phyloP scores from a whole-genome alignment of 106 monocot genomes.

The Agapanthus africanus region DNA sequence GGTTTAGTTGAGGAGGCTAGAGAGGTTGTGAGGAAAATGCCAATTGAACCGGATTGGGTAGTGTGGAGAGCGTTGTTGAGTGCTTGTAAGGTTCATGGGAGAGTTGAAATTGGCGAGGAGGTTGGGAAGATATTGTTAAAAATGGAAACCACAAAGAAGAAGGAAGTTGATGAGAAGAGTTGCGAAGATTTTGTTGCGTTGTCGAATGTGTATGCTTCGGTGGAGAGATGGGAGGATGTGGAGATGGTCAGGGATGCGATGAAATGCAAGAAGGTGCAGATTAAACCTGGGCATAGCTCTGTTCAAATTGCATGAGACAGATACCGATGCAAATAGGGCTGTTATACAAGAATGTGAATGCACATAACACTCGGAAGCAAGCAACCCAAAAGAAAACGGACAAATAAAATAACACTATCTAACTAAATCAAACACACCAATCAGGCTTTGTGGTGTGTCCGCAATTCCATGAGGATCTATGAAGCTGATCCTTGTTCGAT shows the following conservation, averaged over 20 bases:
- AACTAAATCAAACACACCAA: too few species aligned
- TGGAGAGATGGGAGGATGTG: slow-evolving; percentile 38
- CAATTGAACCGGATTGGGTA: slow-evolving; percentile 27
- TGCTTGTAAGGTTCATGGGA: slow-evolving; percentile 34
- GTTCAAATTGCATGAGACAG: slow-evolving; percentile 4
- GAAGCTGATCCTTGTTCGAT: too few species aligned
- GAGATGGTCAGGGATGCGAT: slow-evolving; percentile 19
- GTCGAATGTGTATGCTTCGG: slow-evolving; percentile 39
- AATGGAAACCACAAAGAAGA: neutral
- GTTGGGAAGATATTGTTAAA: slow-evolving; percentile 20
- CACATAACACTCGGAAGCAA: too few species aligned
- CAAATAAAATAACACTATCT: too few species aligned
- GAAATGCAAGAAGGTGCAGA: slow-evolving; percentile 15
- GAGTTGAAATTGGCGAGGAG: slow-evolving; percentile 15
- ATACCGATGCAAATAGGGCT: too few species aligned
- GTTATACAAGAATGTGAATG: too few species aligned
- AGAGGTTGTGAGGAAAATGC: slow-evolving; percentile 23
- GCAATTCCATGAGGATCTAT: too few species aligned
- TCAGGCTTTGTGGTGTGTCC: too few species aligned
- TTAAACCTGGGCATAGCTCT: slow-evolving; percentile 19
- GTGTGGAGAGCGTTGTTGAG: slow-evolving; percentile 35
- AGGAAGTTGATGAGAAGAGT: neutral
- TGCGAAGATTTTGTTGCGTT: slow-evolving; percentile 39
- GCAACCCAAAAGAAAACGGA: too few species aligned
- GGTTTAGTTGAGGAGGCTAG: slow-evolving; percentile 39